These are phyloP conservation scores for Gossypium trilobum DNA, from an alignment of 441 rosid species.

Conservation along the genomic window DNA sequence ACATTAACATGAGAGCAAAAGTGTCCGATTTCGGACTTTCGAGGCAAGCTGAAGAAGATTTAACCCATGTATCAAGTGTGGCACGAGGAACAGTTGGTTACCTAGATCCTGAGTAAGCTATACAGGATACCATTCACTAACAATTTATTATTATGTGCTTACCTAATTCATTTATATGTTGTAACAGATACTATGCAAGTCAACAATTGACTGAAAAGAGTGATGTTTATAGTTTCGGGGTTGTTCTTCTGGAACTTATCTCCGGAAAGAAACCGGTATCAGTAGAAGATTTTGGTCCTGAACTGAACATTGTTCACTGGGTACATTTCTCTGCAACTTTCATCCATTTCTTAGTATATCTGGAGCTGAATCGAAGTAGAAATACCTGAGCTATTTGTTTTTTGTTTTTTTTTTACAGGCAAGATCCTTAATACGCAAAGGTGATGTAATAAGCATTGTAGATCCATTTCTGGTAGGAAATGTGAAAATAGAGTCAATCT, in stretches of 20 bases:
- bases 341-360: neutral
- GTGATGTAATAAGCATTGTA: slow-evolving; percentile 61
- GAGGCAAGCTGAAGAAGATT: slow-evolving; percentile 80
- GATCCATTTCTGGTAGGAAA: slow-evolving; percentile 50
- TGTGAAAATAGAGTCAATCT: slow-evolving; percentile 70
- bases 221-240: slow-evolving; percentile 92
- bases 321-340: slow-evolving; percentile 27
- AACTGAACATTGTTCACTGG: slow-evolving; percentile 84
- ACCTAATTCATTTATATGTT: neutral
- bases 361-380: neutral
- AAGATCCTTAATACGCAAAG: slow-evolving; percentile 67
- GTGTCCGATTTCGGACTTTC: slow-evolving; percentile 96
- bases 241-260: slow-evolving; percentile 79
- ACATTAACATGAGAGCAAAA: slow-evolving; percentile 90
- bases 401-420: slow-evolving; percentile 40
- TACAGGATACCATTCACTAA: neutral
- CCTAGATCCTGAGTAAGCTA: slow-evolving; percentile 83
- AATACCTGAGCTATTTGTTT: neutral
- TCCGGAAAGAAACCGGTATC: slow-evolving; percentile 86
- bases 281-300: slow-evolving; percentile 70
- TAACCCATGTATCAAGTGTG: slow-evolving; percentile 80
- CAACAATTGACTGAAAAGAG: slow-evolving; percentile 90
- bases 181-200: slow-evolving; percentile 68
- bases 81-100: slow-evolving; percentile 90
- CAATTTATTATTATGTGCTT: neutral